Evolutionary conservation across 2,329 filamentous ascomycete species (phyloP), one percentile per base, ranked within the genome.

Genomic region (Pezicula carpinea): DNA sequence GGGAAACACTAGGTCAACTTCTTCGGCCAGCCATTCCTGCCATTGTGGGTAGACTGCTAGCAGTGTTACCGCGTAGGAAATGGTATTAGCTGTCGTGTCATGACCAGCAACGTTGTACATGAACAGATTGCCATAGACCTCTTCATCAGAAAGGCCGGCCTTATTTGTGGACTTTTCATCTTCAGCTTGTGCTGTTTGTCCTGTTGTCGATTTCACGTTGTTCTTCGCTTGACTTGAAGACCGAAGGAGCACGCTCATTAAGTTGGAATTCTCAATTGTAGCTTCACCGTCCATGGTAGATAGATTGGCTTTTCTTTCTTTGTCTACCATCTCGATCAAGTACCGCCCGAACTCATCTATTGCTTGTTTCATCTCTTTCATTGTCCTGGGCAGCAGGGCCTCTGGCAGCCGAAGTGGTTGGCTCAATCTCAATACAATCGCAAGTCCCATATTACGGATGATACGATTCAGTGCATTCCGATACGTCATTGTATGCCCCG

Each of bases 61-160:
- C 29, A 60, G 43, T 19, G 46, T 46, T 10, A 61, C 43, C 11
- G 51, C 52, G 46, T 59, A 64, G 14, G 52, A 45, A 1, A 66
- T 43, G 10, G 53, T 53, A 38, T 60, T 60, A 2, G 62, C 59
- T 13, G 63, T 62, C 0, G 61, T 64, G 42, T 65, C 63, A 39
- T 64, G 59, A 4, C 60, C 61, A 6, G 60, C 63, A 18, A 64
- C 43, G n/a, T 54, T 59, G 35, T 56, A 63, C 17, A 63, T 50
- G 36, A 64, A 66, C 0, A 62, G 47, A 41, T 66, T 66, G 3
- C 61, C 60, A 11, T 56, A 49, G 6, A 65, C 59, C 36, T 64
- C 62, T 0, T 52, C 49, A 38, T 69, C 66, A n/a, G 34, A 38
- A 17, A 38, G 34, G 10, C 29, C 29, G 8, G 8, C 17, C 13